Evolutionary conservation across 1,139 yeast genomes (phyloP), one percentile per base, ranked within the genome.

Genomic region (Saccharomyces pastorianus): DNA sequence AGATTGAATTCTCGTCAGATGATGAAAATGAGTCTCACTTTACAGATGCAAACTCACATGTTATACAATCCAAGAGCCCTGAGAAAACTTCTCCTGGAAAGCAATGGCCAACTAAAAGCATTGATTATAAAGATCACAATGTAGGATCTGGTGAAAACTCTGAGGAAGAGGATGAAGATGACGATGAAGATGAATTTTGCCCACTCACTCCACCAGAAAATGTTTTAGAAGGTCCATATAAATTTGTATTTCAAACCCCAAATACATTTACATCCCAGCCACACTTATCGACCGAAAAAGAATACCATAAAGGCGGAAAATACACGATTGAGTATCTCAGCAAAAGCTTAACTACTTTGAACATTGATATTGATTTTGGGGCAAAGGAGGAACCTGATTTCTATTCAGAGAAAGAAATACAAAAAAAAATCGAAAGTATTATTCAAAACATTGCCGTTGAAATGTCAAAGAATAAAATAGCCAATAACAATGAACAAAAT

Each of bases 181-280:
- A 26, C 2, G 25, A 9, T 29, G 49, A 48, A 0, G 29, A 31
- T 9, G 44, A 38, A 14, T 48, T 51, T 17, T 53, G 51, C 5
- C 55, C 55, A 2, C n/a, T 28, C 27, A 53, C 55, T n/a, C 55
- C 55, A 11, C 47, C 48, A n/a, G 53, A 51, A 3, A 48, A 51
- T 13, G 50, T 23, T 13, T 13, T 42, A 11, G 47, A 49, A 14
- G 52, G 47, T 38, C 60, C 60, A 3, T 58, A 56, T 42, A 55
- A 55, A 11, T 50, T 38, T 46, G 56, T 56, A 2, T 55, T 53
- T 49, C 56, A 58, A 9, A 53, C 56, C 2, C 60, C 58, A 31
- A 51, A 49, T 42, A 49, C 50, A 11, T 50, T 34, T 47, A 14
- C 50, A 20, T 38, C 44, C 5, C 44, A 38, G 44, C 44, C 25